These are phyloP conservation scores for Hypoxylon rickii DNA, from an alignment of 495 filamentous ascomycete species.

Conservation along the genomic window DNA sequence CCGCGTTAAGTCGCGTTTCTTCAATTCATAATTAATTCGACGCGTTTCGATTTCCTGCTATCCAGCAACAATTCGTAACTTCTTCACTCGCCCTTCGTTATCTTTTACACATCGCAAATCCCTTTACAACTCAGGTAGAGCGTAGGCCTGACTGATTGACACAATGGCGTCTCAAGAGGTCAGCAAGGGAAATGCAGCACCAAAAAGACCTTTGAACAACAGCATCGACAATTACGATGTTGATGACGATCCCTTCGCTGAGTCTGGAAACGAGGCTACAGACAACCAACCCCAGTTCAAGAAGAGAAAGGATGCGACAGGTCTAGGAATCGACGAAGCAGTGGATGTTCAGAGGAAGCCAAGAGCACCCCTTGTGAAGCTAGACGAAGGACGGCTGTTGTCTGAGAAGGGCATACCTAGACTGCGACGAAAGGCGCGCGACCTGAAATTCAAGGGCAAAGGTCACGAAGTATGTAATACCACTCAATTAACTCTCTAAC, in stretches of 20 bases:
- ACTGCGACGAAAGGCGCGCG: constrained; percentile 70
- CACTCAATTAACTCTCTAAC: neutral
- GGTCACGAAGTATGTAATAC: constrained; percentile 75
- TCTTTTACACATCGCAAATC: no score
- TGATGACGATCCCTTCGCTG: constrained; percentile 46
- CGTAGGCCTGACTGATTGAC: neutral
- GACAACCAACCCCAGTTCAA: constrained; percentile 32
- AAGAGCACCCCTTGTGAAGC: constrained; percentile 74
- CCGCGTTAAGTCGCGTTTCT: constrained; percentile 34
- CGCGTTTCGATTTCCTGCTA: constrained; percentile 12
- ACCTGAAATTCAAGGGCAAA: constrained; percentile 86
- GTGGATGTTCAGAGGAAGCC: constrained; percentile 75
- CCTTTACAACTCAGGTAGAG: no score
- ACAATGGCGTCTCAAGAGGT: constrained; percentile 30
- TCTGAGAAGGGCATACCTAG: constrained; percentile 83
- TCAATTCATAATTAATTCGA: constrained; percentile 7
- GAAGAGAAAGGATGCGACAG: constrained; percentile 43
- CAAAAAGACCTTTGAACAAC: constrained; percentile 41
- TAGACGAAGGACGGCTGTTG: constrained; percentile 86
- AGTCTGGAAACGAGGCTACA: constrained; percentile 39
- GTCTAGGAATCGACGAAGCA: constrained; percentile 82
- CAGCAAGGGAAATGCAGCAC: constrained; percentile 4
- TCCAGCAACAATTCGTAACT: no score
- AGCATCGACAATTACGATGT: constrained; percentile 76
- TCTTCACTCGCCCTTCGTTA: no score